Evolutionary conservation across 2,329 filamentous ascomycete genomes (phyloP), one percentile per base, ranked within the genome.

Genomic region (Paecilomyces fulvus): DNA sequence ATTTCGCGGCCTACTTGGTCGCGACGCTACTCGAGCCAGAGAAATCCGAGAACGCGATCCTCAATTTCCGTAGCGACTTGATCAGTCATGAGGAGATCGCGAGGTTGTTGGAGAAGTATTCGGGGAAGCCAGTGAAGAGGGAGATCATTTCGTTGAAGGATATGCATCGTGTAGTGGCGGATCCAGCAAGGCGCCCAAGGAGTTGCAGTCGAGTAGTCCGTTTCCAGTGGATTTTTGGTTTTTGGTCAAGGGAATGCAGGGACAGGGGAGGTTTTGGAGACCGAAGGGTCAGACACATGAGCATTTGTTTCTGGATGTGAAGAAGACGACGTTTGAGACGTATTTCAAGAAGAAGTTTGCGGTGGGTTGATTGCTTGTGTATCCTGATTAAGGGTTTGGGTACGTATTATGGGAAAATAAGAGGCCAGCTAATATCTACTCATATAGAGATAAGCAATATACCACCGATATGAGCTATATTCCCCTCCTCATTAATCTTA

Each of bases 201-300:
- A 63, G 20, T 30, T 65, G 6, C 51, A 56, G 12, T 48, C 43
- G 1, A 37, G 56, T 10, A 63, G 62, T 30, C 20, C 51, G 1
- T 65, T 67, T 37, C 61, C 63, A 3, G 53, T 59, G 1, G 64
- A 67, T 53, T 64, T 67, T 17, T 65, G 63, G 63, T 63, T 65
- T n/a, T 14, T 64, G 49, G 61, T 67, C 9, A 63, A 59, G 30
- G 60, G 60, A 1, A 55, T 61, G 46, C 65, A 67, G 55, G 65
- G 63, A 1, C 49, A 52, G 17, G 64, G 65, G 1, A 54, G 48
- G 33, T 65, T 63, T 30, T 60, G 53, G 37, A 54, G 64, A 48
- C 61, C 65, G 1, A 53, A 30, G 4, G 64, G 64, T 1, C 51
- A 61, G 52, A 53, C 61, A 2, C 60, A 65, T 52, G 63, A 67